These are phyloP conservation scores for Cicer arietinum DNA, from an alignment of 306 rosid genomes.

Conservation along the genomic window DNA sequence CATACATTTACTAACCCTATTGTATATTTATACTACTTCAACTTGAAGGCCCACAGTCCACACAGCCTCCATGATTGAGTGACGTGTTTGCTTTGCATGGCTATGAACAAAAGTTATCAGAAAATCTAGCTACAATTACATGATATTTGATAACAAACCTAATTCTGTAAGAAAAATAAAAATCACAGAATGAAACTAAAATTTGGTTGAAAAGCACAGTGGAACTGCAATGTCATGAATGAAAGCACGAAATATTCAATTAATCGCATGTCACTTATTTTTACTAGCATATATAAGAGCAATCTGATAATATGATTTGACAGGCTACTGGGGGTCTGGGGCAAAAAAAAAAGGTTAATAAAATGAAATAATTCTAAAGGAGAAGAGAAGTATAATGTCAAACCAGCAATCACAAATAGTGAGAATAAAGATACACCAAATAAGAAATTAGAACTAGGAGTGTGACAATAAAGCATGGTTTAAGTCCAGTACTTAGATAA, in stretches of 20 bases:
- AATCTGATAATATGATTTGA: slow-evolving; percentile 5
- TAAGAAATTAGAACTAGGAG: slow-evolving; percentile 20
- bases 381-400: slow-evolving; percentile 22
- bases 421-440: slow-evolving; percentile 32
- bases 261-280: neutral
- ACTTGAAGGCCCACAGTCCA: slow-evolving; percentile 20
- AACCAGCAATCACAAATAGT: slow-evolving; percentile 25
- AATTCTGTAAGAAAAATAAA: neutral
- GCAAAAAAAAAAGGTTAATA: slow-evolving; percentile 3
- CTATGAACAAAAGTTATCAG: neutral
- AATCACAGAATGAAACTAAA: neutral
- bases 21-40: neutral
- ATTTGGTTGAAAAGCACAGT: neutral
- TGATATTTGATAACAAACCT: slow-evolving; percentile 9
- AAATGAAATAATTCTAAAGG: slow-evolving; percentile 7
- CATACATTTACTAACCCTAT: slow-evolving; percentile 15
- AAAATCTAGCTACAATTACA: slow-evolving; percentile 20
- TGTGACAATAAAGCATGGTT: neutral
- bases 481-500: slow-evolving; percentile 9
- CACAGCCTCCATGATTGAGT: neutral
- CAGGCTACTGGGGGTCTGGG: neutral
- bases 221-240: slow-evolving; percentile 21
- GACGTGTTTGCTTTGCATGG: neutral
- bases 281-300: slow-evolving; percentile 20
- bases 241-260: slow-evolving; percentile 14